Evolutionary conservation across 345 rosid genomes (phyloP), one percentile per base, ranked within the genome.

Genomic region (Rhizophora apiculata): DNA sequence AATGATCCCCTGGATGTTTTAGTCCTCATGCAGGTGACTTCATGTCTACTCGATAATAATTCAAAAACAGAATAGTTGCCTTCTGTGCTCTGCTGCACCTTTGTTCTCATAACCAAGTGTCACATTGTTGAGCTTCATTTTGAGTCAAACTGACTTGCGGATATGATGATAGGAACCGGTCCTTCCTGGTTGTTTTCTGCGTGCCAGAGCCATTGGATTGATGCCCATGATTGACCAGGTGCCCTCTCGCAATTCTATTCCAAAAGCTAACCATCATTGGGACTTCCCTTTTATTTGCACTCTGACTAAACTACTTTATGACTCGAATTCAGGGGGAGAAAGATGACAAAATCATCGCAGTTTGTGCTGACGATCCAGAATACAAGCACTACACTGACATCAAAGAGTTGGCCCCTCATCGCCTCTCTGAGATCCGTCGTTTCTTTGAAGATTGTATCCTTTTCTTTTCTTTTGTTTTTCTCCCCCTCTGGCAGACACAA

Each of bases 151-250:
- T 57, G 20, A 64, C 51, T 57, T 46, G 26, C 78, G 54, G 15
- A 20, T 48, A 11, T 52, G 8, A 22, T 43, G 49, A 24, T 20
- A 91, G 98, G 98, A 94, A 83, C 98, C 98, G 27, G 97, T 94
- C 60, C 90, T 94, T 82, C 96, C 98, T 1, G 98, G 98, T 49
- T 88, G 96, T 75, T 94, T 94, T 71, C 84, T 91, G 29, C 88
- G 98, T 70, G 97, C 98, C 75, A 86, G 83, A 72, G 98, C 98
- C 75, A 92, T 94, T 64, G 98, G 98, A 74, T 80, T 92, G 52
- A 94, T 94, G 97, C 98, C 98, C 52, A 94, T 94, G 98, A 94
- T 94, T 81, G 98, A 94, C 74, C 96, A 89, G 96, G 97, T 92
- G 62, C 34, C 15, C n/a, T 21, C 62, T 21, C 7, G 31, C 21